phyloP scores from a whole-genome alignment of 148 eudicot species.

The Arctostaphylos glauca region DNA sequence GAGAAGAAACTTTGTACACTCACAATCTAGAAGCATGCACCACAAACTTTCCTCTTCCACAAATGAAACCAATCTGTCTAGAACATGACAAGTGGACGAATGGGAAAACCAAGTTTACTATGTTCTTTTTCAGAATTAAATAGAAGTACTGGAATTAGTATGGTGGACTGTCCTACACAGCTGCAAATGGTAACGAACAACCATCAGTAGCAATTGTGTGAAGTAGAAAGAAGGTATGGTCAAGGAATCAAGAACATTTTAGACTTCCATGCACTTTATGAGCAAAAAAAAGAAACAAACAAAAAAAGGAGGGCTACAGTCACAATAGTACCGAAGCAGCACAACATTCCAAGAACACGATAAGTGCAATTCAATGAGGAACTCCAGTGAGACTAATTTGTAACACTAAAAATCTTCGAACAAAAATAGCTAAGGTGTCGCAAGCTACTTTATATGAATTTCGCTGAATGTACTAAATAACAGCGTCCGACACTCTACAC shows the following conservation, averaged over 20 bases:
- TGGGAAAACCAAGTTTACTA: not conserved
- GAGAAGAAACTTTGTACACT: not conserved
- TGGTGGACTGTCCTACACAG: not conserved
- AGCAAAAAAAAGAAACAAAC: not conserved
- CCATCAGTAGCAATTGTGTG: conserved; percentile 7
- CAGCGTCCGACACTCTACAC: not conserved
- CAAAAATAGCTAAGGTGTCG: not conserved
- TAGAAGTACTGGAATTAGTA: not conserved
- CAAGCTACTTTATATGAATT: not conserved
- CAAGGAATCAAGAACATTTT: not conserved
- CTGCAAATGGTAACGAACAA: conserved; percentile 14
- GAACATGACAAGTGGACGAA: not conserved
- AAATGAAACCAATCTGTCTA: not conserved
- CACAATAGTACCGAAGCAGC: conserved; percentile 1
- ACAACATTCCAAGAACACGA: not conserved
- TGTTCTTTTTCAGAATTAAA: not conserved
- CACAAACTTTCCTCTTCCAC: not conserved
- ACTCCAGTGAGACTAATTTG: not conserved
- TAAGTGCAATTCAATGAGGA: not conserved
- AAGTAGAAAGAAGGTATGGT: conserved; percentile 2
- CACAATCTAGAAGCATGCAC: conserved; percentile 5
- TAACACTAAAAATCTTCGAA: not conserved
- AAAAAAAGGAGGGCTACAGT: not conserved
- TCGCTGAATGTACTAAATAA: not conserved
- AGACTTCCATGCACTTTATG: not conserved